Conservation (phyloP, 805 yeast genomes). For the Spencermartinsiella europaea region DNA sequence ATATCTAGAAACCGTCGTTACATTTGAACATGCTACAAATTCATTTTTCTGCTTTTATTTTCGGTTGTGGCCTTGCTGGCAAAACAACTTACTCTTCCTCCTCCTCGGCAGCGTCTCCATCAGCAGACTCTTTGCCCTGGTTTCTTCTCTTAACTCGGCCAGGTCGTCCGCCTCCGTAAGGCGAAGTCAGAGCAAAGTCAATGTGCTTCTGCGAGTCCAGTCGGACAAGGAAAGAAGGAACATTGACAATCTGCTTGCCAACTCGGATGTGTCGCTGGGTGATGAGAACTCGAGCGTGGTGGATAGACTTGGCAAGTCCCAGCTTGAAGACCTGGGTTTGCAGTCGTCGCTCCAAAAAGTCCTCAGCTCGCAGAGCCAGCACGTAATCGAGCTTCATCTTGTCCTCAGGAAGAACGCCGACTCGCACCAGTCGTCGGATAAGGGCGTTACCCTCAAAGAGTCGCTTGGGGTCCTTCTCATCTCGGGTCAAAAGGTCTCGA, state of each 20-base stretch:
- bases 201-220: conserved; percentile 99
- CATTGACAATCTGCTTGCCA: conserved; percentile 98
- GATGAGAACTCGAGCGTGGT: conserved; percentile 99
- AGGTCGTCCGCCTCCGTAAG: conserved; percentile 99
- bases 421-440: conserved; percentile 98
- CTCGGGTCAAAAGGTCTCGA: conserved; percentile 99
- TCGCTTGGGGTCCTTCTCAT: conserved; percentile 99
- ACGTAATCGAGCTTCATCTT: conserved; percentile 99
- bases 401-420: conserved; percentile 98
- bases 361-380: conserved; percentile 95
- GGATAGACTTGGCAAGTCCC: conserved; percentile 98
- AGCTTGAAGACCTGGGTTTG: conserved; percentile 99
- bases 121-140: conserved; percentile 59
- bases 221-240: conserved; percentile 99
- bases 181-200: conserved; percentile 98
- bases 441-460: conserved; percentile 99
- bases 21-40: not conserved
- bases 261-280: conserved; percentile 99
- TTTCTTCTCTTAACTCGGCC: conserved; percentile 99
- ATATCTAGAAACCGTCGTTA: not conserved
- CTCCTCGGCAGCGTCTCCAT: conserved; percentile 70
- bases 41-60: not conserved
- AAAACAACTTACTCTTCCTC: conserved; percentile 38
- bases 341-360: conserved; percentile 99
- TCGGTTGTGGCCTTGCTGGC: not conserved